These are phyloP conservation scores for Haplosporangium sp. DNA, from an alignment of 371 early-diverging fungal species.

Conservation along the genomic window DNA sequence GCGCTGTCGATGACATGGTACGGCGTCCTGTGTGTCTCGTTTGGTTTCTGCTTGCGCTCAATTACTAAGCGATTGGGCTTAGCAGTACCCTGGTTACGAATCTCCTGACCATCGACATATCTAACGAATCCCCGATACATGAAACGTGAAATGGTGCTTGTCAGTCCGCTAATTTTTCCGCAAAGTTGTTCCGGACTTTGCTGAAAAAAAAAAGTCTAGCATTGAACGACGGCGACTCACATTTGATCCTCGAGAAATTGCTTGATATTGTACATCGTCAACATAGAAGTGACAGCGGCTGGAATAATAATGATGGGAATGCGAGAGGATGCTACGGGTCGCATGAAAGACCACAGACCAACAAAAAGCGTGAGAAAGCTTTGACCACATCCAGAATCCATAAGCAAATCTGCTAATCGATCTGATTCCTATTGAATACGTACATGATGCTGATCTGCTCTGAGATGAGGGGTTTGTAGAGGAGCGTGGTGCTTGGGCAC, in stretches of 20 bases:
- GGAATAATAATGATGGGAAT: constrained; percentile 93
- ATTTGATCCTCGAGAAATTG: constrained; percentile 79
- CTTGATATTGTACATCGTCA: constrained; percentile 88
- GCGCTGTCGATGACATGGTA: constrained; percentile 81
- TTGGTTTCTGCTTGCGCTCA: constrained; percentile 63
- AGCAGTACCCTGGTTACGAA: constrained; percentile 70
- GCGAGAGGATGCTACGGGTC: constrained; percentile 17
- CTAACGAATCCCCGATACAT: constrained; percentile 28
- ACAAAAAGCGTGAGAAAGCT: not conserved
- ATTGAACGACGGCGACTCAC: constrained; percentile 51
- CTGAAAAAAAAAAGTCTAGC: not conserved
- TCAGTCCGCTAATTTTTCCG: too few relatives aligned
- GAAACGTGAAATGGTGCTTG: not conserved
- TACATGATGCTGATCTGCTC: constrained; percentile 35
- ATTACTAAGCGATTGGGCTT: constrained; percentile 73
- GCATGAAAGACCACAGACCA: not conserved
- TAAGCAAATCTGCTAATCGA: too few relatives aligned
- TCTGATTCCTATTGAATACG: not conserved
- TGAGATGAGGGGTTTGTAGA: constrained; percentile 21
- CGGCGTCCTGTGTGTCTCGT: constrained; percentile 57
- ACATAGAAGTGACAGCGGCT: constrained; percentile 81
- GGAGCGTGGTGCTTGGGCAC: constrained; percentile 10
- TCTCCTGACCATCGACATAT: constrained; percentile 72
- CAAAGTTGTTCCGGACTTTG: not conserved
- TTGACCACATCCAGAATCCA: not conserved